A percentile compares a stretch with the other conserved stretches of the same genome.
Evolutionary conservation across 2,329 filamentous ascomycete genomes (phyloP).

Genomic region (Colletotrichum nymphaeae): DNA sequence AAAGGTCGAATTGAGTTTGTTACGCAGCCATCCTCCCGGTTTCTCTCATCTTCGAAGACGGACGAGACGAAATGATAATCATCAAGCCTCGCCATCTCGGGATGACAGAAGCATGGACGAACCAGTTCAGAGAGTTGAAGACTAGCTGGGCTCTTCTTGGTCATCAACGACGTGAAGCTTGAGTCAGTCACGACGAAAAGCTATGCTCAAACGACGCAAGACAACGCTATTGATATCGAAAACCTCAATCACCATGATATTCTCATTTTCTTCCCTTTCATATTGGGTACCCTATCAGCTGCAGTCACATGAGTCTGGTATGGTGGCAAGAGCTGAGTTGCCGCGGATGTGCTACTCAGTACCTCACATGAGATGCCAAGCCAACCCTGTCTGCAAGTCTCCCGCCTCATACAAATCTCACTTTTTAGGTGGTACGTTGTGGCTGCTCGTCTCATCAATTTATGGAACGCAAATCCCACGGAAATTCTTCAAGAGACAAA

Average conservation of each 20-base stretch:
- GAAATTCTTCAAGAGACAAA: background rate
- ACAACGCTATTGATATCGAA: background rate
- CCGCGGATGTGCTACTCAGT: background rate
- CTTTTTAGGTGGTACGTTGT: background rate
- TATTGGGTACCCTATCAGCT: background rate
- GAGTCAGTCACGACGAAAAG: background rate
- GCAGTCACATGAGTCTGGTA: background rate
- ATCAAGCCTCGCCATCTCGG: background rate
- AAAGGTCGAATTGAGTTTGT: constrained; percentile 29
- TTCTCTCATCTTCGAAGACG: background rate
- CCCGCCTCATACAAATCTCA: background rate
- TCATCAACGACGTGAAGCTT: background rate
- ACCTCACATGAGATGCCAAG: background rate
- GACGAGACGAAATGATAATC: background rate
- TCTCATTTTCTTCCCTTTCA: background rate
- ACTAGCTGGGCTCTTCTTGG: constrained; percentile 8
- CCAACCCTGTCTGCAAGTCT: background rate
- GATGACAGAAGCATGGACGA: constrained; percentile 30
- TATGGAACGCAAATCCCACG: background rate
- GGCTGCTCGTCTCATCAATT: background rate
- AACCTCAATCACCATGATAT: background rate
- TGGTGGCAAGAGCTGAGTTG: background rate
- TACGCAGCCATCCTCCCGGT: constrained; percentile 26
- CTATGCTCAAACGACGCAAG: background rate
- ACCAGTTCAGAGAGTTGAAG: background rate